Percentiles rank a stretch among this genome's conserved stretches.
Evolutionary conservation across 192 early-diverging fungal genomes (phyloP).

Genomic region (Ambispora gerdemannii): DNA sequence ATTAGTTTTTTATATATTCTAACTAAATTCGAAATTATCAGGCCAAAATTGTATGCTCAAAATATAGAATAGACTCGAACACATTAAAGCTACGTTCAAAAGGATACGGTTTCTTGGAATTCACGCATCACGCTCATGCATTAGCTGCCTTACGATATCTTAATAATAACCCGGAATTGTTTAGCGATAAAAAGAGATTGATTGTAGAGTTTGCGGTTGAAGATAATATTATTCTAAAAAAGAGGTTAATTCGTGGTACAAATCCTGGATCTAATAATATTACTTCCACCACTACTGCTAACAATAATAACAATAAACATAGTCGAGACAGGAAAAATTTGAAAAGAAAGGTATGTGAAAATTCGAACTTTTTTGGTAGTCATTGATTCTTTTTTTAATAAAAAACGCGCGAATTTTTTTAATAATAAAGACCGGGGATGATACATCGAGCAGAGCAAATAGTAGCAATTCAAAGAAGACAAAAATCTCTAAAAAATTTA

Average conservation of each 20-base stretch:
- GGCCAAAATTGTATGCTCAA: conserved; percentile 25
- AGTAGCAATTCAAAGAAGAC: too few species aligned
- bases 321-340: too few species aligned
- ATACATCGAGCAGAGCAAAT: too few species aligned
- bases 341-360: too few species aligned
- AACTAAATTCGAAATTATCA: background rate
- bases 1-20: background rate
- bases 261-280: background rate
- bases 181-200: conserved; percentile 64
- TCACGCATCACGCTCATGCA: conserved; percentile 80
- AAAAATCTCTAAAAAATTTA: too few species aligned
- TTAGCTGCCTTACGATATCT: conserved; percentile 88
- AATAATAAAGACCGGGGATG: too few species aligned
- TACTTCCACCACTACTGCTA: too few species aligned
- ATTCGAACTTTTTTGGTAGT: too few species aligned
- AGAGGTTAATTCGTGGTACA: conserved; percentile 43
- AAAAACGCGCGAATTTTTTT: too few species aligned
- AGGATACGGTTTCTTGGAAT: conserved; percentile 95
- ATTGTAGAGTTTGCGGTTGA: conserved; percentile 93
- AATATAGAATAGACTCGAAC: conserved; percentile 62
- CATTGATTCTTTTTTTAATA: too few species aligned
- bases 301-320: too few species aligned
- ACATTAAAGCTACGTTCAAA: conserved; percentile 70
- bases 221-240: conserved; percentile 75
- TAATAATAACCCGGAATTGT: conserved; percentile 74